Evolutionary conservation across 768 basidiomycete species (phyloP).

Genomic region (Russula griseocarnosa): DNA sequence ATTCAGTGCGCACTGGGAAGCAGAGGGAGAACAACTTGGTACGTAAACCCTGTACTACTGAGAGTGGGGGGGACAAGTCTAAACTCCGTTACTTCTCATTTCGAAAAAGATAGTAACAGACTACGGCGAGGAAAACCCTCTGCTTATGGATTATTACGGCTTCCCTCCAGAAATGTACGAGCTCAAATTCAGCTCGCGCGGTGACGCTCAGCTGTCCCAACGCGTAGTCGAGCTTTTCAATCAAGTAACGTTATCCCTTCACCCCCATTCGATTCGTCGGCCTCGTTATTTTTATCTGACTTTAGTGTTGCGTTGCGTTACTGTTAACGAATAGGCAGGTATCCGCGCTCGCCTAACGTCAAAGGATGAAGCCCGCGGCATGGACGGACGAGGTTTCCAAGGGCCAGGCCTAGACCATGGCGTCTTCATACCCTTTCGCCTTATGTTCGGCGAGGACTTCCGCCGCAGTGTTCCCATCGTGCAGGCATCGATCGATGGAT

Average conservation of each 20-base stretch:
- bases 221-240: slow-evolving; percentile 59
- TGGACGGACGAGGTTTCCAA: slow-evolving; percentile 59
- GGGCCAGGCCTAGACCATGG: slow-evolving; percentile 75
- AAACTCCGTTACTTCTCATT: background rate
- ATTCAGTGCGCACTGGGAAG: slow-evolving; percentile 84
- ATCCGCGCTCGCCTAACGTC: slow-evolving; percentile 48
- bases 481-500: slow-evolving; percentile 62
- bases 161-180: slow-evolving; percentile 58
- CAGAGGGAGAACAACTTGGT: slow-evolving; percentile 54
- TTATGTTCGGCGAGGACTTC: slow-evolving; percentile 72
- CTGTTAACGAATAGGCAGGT: slow-evolving; percentile 42
- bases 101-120: slow-evolving; percentile 55
- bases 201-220: slow-evolving; percentile 53
- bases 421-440: slow-evolving; percentile 71
- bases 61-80: background rate
- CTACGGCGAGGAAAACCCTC: slow-evolving; percentile 71
- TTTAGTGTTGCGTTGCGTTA: background rate
- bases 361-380: slow-evolving; percentile 52
- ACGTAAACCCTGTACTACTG: slow-evolving; percentile 21
- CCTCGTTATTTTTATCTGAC: slow-evolving; percentile 1
- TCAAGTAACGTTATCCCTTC: slow-evolving; percentile 37
- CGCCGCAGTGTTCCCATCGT: slow-evolving; percentile 60
- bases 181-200: slow-evolving; percentile 63
- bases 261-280: background rate
- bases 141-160: slow-evolving; percentile 71